A percentile compares a stretch with the other conserved stretches of the same genome.
Conservation (phyloP, 1,139 yeast species). For the Eremothecium gossypii region DNA sequence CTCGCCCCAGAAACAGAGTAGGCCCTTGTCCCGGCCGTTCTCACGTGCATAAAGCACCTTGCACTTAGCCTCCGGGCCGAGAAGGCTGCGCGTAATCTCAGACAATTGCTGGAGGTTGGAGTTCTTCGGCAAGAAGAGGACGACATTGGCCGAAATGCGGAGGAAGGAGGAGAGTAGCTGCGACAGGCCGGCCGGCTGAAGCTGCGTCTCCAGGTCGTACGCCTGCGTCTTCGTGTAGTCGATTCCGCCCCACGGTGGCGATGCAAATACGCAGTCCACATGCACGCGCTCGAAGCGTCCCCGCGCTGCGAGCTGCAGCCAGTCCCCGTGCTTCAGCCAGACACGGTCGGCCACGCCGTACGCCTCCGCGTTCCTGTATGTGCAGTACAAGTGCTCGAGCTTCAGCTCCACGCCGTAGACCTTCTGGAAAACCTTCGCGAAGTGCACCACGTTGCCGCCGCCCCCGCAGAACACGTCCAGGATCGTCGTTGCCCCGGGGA, state of each 20-base stretch:
- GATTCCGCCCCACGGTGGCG: constrained; percentile 99
- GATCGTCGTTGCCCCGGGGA: constrained; percentile 38
- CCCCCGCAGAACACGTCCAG: constrained; percentile 90
- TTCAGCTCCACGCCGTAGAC: constrained; percentile 66
- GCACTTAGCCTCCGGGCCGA: constrained; percentile 39
- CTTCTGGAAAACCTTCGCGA: constrained; percentile 48
- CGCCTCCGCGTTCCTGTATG: constrained; percentile 60
- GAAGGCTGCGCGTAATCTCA: constrained; percentile 37
- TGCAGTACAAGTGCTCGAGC: constrained; percentile 52
- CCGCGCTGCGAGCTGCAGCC: constrained; percentile 36
- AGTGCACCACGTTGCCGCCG: constrained; percentile 87
- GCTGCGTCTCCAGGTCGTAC: constrained; percentile 38
- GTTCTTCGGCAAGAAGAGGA: constrained; percentile 69
- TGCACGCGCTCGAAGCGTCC: constrained; percentile 25
- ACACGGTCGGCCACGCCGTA: constrained; percentile 51
- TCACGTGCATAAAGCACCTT: constrained; percentile 40
- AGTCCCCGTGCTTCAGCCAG: constrained; percentile 45
- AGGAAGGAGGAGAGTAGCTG: constrained; percentile 37
- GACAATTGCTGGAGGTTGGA: constrained; percentile 51
- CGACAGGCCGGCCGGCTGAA: constrained; percentile 44
- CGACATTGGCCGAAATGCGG: constrained; percentile 43
- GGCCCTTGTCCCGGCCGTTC: constrained; percentile 43
- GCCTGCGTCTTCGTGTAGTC: constrained; percentile 38
- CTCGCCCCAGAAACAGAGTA: constrained; percentile 53
- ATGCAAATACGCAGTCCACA: constrained; percentile 63